These are phyloP conservation scores for Cyberlindnera lachancei DNA, from an alignment of 805 yeast species.

Conservation along the genomic window DNA sequence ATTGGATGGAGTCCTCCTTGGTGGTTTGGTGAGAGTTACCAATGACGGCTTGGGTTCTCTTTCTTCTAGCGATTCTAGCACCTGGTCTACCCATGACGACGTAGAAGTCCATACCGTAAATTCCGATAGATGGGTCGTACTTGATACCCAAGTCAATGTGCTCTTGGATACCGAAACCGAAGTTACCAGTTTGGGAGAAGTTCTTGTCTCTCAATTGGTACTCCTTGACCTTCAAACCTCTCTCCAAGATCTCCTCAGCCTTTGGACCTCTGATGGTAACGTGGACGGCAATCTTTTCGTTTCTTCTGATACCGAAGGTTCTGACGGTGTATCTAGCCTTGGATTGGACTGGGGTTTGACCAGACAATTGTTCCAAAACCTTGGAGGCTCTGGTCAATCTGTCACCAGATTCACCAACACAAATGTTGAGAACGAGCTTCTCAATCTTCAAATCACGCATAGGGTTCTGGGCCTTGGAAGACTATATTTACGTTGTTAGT, in stretches of 20 bases:
- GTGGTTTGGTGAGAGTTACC: slow-evolving; percentile 91
- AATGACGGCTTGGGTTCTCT: slow-evolving; percentile 82
- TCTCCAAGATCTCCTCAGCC: slow-evolving; percentile 98
- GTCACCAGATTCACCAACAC: slow-evolving; percentile 99
- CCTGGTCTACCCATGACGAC: slow-evolving; percentile 99
- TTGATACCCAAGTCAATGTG: slow-evolving; percentile 99
- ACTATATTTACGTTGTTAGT: slow-evolving; percentile 23
- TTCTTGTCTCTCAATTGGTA: slow-evolving; percentile 90
- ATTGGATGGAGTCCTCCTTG: slow-evolving; percentile 90
- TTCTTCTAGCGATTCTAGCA: slow-evolving; percentile 97
- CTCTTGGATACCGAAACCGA: slow-evolving; percentile 99
- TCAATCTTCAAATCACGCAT: slow-evolving; percentile 99
- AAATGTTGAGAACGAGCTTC: slow-evolving; percentile 98
- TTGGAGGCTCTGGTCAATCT: slow-evolving; percentile 99
- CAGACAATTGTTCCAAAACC: slow-evolving; percentile 99
- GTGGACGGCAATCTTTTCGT: slow-evolving; percentile 99
- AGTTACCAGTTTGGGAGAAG: slow-evolving; percentile 99
- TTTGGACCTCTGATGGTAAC: slow-evolving; percentile 99
- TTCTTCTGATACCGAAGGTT: slow-evolving; percentile 99
- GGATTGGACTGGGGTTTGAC: slow-evolving; percentile 99
- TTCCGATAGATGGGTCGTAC: slow-evolving; percentile 99
- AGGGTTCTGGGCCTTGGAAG: slow-evolving; percentile 72
- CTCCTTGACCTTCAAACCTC: slow-evolving; percentile 99
- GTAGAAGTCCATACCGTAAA: slow-evolving; percentile 99
- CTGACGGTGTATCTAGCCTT: slow-evolving; percentile 99